A percentile compares a stretch with the other conserved stretches of the same genome.
These are phyloP conservation scores for Phytophthora hybrid DNA, from an alignment of 352 stramenopile genomes.

Conservation along the genomic window DNA sequence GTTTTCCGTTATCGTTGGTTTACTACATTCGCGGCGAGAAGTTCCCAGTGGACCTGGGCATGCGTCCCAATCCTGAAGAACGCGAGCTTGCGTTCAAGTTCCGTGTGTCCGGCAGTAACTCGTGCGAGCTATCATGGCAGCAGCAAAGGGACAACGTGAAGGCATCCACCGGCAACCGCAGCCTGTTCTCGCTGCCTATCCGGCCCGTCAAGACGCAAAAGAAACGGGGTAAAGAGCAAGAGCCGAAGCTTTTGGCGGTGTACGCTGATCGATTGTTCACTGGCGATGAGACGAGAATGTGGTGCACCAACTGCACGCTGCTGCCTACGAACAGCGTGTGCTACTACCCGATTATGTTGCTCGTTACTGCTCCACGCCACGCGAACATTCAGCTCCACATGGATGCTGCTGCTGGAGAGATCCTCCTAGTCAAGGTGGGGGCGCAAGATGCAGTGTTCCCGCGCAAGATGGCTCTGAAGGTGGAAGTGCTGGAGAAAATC, in stretches of 20 bases:
- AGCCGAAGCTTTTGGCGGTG: slow-evolving; percentile 58
- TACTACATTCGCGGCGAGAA: slow-evolving; percentile 81
- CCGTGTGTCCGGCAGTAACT: slow-evolving; percentile 55
- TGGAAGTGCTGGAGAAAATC: slow-evolving; percentile 49
- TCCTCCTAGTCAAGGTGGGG: slow-evolving; percentile 73
- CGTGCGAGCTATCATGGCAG: slow-evolving; percentile 57
- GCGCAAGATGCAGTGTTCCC: slow-evolving; percentile 60
- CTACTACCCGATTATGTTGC: slow-evolving; percentile 73
- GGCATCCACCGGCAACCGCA: slow-evolving; percentile 67
- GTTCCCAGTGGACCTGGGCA: slow-evolving; percentile 79
- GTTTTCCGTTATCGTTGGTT: slow-evolving; percentile 74
- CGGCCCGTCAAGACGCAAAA: slow-evolving; percentile 39
- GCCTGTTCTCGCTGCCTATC: slow-evolving; percentile 71
- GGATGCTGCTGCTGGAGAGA: slow-evolving; percentile 53
- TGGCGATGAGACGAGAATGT: slow-evolving; percentile 81
- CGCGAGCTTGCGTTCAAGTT: slow-evolving; percentile 57
- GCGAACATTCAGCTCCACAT: slow-evolving; percentile 79
- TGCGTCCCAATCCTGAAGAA: slow-evolving; percentile 35
- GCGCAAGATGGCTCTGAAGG: slow-evolving; percentile 50
- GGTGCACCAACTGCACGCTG: slow-evolving; percentile 82
- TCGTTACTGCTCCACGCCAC: slow-evolving; percentile 48
- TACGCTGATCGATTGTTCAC: slow-evolving; percentile 80
- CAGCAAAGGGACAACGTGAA: slow-evolving; percentile 71
- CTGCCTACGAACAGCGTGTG: slow-evolving; percentile 60
- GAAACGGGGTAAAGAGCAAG: slow-evolving; percentile 35